Conservation (phyloP, 345 rosid species). For the Pugionium cornutum region DNA sequence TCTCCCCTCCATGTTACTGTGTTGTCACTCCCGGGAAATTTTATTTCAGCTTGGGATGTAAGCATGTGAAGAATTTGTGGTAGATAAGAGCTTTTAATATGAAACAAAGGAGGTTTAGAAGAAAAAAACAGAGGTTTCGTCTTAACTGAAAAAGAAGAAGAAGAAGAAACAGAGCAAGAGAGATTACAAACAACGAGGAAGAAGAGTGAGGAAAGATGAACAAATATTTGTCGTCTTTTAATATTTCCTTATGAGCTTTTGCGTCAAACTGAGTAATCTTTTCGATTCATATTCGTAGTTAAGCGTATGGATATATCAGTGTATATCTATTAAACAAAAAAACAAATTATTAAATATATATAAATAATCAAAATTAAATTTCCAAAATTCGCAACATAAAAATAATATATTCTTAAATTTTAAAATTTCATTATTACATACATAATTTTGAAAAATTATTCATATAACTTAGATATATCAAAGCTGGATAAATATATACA, state of each 20-base stretch:
- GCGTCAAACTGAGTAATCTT: constrained; percentile 16
- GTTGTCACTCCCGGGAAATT: constrained; percentile 38
- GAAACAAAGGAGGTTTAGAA: constrained; percentile 51
- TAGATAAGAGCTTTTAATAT: constrained; percentile 73
- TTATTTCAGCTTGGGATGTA: constrained; percentile 53
- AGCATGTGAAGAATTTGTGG: constrained; percentile 43
- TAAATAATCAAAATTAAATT: too few relatives aligned
- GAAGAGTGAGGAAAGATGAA: constrained; percentile 22
- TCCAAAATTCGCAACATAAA: too few relatives aligned
- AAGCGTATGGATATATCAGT: too few relatives aligned
- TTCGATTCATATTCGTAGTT: too few relatives aligned
- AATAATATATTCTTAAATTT: too few relatives aligned
- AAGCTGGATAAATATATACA: too few relatives aligned
- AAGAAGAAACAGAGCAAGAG: constrained; percentile 12
- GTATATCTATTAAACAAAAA: too few relatives aligned
- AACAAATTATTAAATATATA: too few relatives aligned
- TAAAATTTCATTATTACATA: too few relatives aligned
- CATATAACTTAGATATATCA: too few relatives aligned
- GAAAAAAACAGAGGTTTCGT: not conserved
- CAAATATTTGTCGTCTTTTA: constrained; percentile 37
- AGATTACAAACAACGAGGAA: not conserved
- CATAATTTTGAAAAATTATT: too few relatives aligned
- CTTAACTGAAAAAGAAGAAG: not conserved
- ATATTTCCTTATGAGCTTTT: constrained; percentile 31
- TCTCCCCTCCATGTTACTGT: not conserved